phyloP scores from a whole-genome alignment of 768 basidiomycete species.

The Termitomyces sp. region DNA sequence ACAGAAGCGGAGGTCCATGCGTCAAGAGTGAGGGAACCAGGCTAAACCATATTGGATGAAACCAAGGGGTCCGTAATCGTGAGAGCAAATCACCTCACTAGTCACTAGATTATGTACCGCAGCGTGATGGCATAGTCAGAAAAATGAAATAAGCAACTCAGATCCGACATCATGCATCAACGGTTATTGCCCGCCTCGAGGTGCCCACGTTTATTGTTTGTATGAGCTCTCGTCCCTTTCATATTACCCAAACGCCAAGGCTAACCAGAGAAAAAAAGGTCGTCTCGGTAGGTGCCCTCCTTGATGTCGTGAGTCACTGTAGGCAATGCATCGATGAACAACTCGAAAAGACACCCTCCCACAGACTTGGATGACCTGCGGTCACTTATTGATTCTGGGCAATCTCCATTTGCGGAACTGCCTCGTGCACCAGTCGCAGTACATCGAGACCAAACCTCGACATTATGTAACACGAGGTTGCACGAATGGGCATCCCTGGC shows the following conservation, averaged over 20 bases:
- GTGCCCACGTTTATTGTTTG: not conserved
- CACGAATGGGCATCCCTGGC: no score
- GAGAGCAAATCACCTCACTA: not conserved
- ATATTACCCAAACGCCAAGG: not conserved
- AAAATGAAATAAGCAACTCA: not conserved
- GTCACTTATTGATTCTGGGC: no score
- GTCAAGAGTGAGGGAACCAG: not conserved
- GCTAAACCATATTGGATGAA: not conserved
- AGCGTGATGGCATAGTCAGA: not conserved
- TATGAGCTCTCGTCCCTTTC: not conserved
- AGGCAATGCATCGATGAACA: no score
- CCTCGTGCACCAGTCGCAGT: no score
- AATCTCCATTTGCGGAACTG: not conserved
- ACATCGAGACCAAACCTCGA: not conserved
- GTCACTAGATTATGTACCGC: not conserved
- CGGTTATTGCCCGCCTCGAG: not conserved
- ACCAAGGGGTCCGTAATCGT: not conserved
- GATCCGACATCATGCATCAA: not conserved
- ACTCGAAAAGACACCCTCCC: not conserved
- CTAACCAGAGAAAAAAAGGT: not conserved
- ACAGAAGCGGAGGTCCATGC: not conserved
- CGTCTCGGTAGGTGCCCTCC: not conserved
- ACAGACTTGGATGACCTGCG: not conserved
- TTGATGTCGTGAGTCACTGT: not conserved
- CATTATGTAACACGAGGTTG: not conserved